phyloP scores from a whole-genome alignment of 805 yeast species.

The Candida maris region DNA sequence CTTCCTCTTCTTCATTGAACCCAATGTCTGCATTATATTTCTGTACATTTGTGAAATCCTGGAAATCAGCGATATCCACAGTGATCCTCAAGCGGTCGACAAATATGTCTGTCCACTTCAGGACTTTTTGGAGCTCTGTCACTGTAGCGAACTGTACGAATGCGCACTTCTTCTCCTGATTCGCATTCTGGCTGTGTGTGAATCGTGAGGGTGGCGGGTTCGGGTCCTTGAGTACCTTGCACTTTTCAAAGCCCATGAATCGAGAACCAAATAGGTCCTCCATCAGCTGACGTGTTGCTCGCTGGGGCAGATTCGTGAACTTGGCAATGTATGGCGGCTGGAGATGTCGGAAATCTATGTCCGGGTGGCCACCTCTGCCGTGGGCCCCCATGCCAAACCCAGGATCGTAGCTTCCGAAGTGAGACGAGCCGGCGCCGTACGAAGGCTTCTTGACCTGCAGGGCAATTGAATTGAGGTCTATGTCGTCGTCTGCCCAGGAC shows the following conservation, averaged over 20 bases:
- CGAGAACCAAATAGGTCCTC: conserved; percentile 62
- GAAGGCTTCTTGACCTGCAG: conserved; percentile 33
- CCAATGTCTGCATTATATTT: conserved; percentile 26
- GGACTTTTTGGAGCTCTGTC: conserved; percentile 52
- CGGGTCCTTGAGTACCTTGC: conserved; percentile 48
- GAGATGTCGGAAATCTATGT: conserved; percentile 6
- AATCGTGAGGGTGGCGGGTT: conserved; percentile 25
- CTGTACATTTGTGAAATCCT: conserved; percentile 36
- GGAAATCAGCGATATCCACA: conserved; percentile 35
- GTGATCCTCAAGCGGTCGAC: conserved; percentile 34
- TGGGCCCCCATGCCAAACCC: conserved; percentile 5
- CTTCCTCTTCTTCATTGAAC: conserved; percentile 27
- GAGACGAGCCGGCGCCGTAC: conserved; percentile 4
- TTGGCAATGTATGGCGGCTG: conserved; percentile 66
- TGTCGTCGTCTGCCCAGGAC: conserved; percentile 71
- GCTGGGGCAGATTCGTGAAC: conserved; percentile 55
- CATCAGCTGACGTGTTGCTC: conserved; percentile 47
- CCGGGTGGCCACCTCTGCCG: conserved; percentile 10
- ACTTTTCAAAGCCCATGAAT: conserved; percentile 53
- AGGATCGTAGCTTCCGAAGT: conserved; percentile 8
- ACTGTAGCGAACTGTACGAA: conserved; percentile 54
- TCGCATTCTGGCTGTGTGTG: conserved; percentile 41
- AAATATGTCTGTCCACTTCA: conserved; percentile 59
- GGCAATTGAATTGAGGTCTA: conserved; percentile 58
- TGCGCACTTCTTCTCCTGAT: conserved; percentile 51